A percentile compares a stretch with the other conserved stretches of the same genome.
phyloP scores from a whole-genome alignment of 2,329 filamentous ascomycete genomes.

The Colletotrichum sublineola region DNA sequence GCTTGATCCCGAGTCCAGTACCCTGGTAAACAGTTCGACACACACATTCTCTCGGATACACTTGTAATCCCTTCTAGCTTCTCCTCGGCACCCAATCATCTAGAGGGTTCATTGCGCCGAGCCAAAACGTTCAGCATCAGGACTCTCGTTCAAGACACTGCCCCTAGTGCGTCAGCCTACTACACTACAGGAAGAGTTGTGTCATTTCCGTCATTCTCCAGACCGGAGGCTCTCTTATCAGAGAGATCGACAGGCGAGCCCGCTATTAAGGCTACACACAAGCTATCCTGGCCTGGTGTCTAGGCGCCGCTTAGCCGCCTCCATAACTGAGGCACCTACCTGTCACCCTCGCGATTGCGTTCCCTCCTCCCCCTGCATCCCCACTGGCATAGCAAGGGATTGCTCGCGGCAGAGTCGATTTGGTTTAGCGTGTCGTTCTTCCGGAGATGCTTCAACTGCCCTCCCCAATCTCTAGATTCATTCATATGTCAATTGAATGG shows the following conservation, averaged over 20 bases:
- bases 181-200: conserved; percentile 28
- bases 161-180: conserved; percentile 8
- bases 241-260: conserved; percentile 39
- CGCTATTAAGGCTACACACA: conserved; percentile 34
- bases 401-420: conserved; percentile 36
- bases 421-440: conserved; percentile 31
- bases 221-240: conserved; percentile 28
- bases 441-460: conserved; percentile 40
- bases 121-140: conserved; percentile 10
- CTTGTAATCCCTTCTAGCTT: conserved; percentile 1
- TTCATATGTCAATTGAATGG: conserved; percentile 18
- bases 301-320: conserved; percentile 31
- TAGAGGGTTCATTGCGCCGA: not conserved
- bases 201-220: conserved; percentile 36
- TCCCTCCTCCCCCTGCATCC: conserved; percentile 29
- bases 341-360: conserved; percentile 2
- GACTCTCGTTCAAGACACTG: conserved; percentile 17
- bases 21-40: not conserved
- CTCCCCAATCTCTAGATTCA: conserved; percentile 6
- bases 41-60: not conserved
- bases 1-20: not conserved
- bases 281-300: conserved; percentile 26
- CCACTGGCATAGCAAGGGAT: conserved; percentile 36
- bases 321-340: conserved; percentile 25
- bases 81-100: conserved; percentile 1